A percentile compares a stretch with the other conserved stretches of the same genome.
Evolutionary conservation across 208 protist species (phyloP).

Genomic region (Crithidia fasciculata): DNA sequence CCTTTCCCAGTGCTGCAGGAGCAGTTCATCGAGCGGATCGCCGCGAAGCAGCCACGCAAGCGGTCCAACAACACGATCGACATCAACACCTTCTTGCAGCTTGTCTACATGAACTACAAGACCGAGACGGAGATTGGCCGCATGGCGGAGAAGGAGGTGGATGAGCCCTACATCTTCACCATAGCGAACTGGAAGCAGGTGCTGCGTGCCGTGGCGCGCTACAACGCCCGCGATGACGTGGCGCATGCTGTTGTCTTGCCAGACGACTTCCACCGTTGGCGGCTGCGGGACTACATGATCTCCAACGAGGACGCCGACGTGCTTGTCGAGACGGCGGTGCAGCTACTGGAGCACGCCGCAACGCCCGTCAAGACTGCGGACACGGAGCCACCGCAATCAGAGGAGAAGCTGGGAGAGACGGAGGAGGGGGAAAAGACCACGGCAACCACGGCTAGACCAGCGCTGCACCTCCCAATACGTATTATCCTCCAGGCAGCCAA

Average conservation of each 20-base stretch:
- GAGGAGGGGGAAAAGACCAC: slow-evolving; percentile 1
- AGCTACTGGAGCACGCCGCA: slow-evolving; percentile 35
- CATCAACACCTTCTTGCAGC: slow-evolving; percentile 82
- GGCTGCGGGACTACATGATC: slow-evolving; percentile 61
- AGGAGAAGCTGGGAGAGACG: background rate
- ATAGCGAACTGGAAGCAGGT: slow-evolving; percentile 86
- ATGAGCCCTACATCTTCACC: slow-evolving; percentile 74
- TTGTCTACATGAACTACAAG: slow-evolving; percentile 90
- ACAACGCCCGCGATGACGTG: slow-evolving; percentile 32
- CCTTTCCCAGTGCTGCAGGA: slow-evolving; percentile 82
- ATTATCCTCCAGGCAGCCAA: slow-evolving; percentile 56
- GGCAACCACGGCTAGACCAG: too few relatives aligned
- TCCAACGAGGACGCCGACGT: slow-evolving; percentile 53
- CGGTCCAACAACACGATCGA: slow-evolving; percentile 72
- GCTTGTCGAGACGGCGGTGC: slow-evolving; percentile 51
- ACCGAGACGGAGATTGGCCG: slow-evolving; percentile 72
- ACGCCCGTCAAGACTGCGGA: background rate
- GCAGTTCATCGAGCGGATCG: slow-evolving; percentile 85
- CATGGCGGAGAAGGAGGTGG: slow-evolving; percentile 39
- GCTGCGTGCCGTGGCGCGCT: slow-evolving; percentile 58
- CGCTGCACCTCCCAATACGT: slow-evolving; percentile 33
- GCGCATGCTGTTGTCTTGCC: slow-evolving; percentile 35
- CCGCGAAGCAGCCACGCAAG: slow-evolving; percentile 60
- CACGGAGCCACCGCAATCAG: background rate
- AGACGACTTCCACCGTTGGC: slow-evolving; percentile 72